These are phyloP conservation scores for Lithocarpus polystachyus DNA, from an alignment of 306 rosid genomes.

Conservation along the genomic window DNA sequence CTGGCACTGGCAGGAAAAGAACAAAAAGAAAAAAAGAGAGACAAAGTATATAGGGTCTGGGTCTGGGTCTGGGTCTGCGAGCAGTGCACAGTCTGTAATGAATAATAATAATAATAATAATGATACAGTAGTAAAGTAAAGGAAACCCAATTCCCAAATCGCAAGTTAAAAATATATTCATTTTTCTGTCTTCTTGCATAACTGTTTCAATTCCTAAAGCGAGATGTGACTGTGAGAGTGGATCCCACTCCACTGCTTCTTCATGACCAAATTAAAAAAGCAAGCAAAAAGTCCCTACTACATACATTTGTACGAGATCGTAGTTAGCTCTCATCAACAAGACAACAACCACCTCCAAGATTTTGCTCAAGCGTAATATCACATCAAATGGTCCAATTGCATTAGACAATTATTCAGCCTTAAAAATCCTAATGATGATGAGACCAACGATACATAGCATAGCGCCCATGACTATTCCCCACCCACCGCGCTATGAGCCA, in stretches of 20 bases:
- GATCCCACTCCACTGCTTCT: not conserved
- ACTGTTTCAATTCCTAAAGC: constrained; percentile 14
- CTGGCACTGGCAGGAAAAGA: constrained; percentile 31
- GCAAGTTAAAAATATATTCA: constrained; percentile 21
- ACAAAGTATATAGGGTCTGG: constrained; percentile 2
- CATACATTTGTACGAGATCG: not conserved
- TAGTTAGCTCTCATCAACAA: too few relatives aligned
- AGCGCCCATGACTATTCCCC: not conserved
- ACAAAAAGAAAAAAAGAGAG: constrained; percentile 33
- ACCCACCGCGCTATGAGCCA: not conserved
- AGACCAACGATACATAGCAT: not conserved
- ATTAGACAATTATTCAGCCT: not conserved
- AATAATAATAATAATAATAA: too few relatives aligned
- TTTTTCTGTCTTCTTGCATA: not conserved
- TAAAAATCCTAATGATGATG: not conserved
- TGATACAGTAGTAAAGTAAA: not conserved
- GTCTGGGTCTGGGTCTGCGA: not conserved
- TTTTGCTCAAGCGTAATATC: not conserved
- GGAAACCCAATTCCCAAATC: constrained; percentile 37
- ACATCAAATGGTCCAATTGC: constrained; percentile 21
- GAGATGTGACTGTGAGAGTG: not conserved
- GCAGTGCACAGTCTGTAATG: constrained; percentile 11
- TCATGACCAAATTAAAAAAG: not conserved
- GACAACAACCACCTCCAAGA: too few relatives aligned
- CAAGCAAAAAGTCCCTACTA: too few relatives aligned